Base-by-base conservation (phyloP, 148 eudicot genomes). In the Heliosperma pusillum region DNA sequence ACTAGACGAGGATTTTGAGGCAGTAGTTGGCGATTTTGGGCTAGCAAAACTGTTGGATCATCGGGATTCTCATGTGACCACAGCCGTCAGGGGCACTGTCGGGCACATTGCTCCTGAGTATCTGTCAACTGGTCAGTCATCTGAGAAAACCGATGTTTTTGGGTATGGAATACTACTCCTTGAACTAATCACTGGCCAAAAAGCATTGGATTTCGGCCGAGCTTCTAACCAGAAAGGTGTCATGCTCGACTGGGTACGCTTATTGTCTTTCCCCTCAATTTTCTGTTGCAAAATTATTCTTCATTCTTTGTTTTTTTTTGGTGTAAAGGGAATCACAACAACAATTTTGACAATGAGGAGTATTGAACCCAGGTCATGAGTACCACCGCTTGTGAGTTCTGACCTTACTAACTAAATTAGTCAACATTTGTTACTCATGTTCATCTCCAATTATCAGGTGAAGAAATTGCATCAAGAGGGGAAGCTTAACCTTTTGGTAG, bases 41-140 rank as follows among this genome's bases (percentile, higher is more conserved):
- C 79, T 93, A 69, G 97, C 96, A 53, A 93, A 93, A 88, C 88
- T 90, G 68, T 79, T 93, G 85, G 96, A 93, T 78, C 93, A 87
- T 76, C 82, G 85, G 1, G 97, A 90, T 55, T 90, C 97, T 47
- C 97, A 93, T 74, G 97, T 93, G 42, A 90, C 91, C 25, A 92
- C 97, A 10, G 96, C 97, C 0, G 97, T 92, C 17, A 88, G 97
- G 62, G 97, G 97, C 73, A 92, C 97, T 17, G 89, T 93, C 57
- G 97, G 97, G 60, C 96, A 93, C 84, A 93, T 93, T 58, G 98
- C 98, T 63, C 98, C 98, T 0, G 98, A 93, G 78, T 93, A 93
- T 79, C 76, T 93, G 27, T 90, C 85, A 7, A 93, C 98, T 0
- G 98, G 98, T 55, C 96, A 93, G 71, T 90, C 98, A 15, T 93